Evolutionary conservation across 768 basidiomycete genomes (phyloP).

Genomic region (Lentinula detonsa): DNA sequence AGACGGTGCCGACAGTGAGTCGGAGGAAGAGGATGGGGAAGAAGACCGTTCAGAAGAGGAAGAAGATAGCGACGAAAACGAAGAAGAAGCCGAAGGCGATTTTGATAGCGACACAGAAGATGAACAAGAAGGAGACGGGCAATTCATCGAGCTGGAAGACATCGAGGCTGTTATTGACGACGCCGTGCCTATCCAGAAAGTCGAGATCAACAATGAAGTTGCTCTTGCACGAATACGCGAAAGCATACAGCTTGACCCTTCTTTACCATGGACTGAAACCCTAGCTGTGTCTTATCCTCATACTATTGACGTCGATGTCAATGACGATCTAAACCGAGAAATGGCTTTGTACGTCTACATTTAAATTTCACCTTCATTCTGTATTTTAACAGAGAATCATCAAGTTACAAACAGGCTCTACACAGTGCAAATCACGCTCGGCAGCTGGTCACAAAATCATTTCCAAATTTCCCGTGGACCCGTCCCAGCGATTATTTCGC

Average conservation of each 20-base stretch:
- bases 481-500: conserved; percentile 94
- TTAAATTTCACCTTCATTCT: background rate
- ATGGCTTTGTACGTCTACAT: conserved; percentile 76
- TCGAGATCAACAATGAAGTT: conserved; percentile 74
- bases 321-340: conserved; percentile 91
- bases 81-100: conserved; percentile 23
- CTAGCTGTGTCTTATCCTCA: conserved; percentile 67
- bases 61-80: conserved; percentile 19
- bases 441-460: conserved; percentile 65
- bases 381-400: background rate
- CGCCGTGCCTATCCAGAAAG: conserved; percentile 72
- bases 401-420: conserved; percentile 93
- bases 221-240: conserved; percentile 80
- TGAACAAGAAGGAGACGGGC: conserved; percentile 27
- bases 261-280: conserved; percentile 82
- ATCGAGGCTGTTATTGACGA: conserved; percentile 75
- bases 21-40: conserved; percentile 21
- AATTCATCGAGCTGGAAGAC: conserved; percentile 62
- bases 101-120: conserved; percentile 16
- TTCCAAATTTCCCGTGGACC: conserved; percentile 67
- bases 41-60: conserved; percentile 8
- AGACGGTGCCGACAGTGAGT: conserved; percentile 25
- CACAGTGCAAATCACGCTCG: conserved; percentile 75
- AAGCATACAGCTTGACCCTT: conserved; percentile 65
- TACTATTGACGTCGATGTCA: conserved; percentile 67